Evolutionary conservation across 179 eudicot genomes (phyloP).

Genomic region (Beta lomatogona): DNA sequence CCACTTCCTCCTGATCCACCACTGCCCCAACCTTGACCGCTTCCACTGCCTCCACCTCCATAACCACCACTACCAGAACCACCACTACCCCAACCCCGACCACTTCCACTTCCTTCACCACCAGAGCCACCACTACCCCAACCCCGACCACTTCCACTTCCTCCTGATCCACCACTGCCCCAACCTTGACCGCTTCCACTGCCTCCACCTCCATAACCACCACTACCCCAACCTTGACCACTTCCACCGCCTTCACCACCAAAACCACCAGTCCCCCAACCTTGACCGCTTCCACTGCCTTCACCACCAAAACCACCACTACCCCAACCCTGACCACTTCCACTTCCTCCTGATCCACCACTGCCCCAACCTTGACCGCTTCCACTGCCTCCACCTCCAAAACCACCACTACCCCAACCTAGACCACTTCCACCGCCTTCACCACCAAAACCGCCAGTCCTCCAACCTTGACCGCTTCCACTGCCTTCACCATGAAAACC

Average conservation of each 20-base stretch:
- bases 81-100: background rate
- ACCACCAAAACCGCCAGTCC: background rate
- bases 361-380: slow-evolving; percentile 7
- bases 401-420: slow-evolving; percentile 9
- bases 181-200: slow-evolving; percentile 3
- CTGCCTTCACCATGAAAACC: background rate
- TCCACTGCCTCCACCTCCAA: background rate
- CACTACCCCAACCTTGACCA: slow-evolving; percentile 8
- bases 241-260: slow-evolving; percentile 16
- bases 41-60: slow-evolving; percentile 13
- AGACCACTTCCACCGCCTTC: slow-evolving; percentile 2
- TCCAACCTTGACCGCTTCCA: slow-evolving; percentile 10
- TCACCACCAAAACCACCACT: slow-evolving; percentile 9
- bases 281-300: background rate
- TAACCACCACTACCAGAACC: background rate
- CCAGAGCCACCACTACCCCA: slow-evolving; percentile 4
- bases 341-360: slow-evolving; percentile 4
- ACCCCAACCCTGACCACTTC: background rate
- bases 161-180: slow-evolving; percentile 7
- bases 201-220: background rate
- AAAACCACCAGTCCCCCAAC: background rate
- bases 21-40: slow-evolving; percentile 11
- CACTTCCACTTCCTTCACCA: background rate
- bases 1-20: background rate
- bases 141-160: slow-evolving; percentile 15